Percentiles rank a stretch among this genome's conserved stretches.
phyloP scores from a whole-genome alignment of 2,329 filamentous ascomycete species.

The Claviceps sorghi region DNA sequence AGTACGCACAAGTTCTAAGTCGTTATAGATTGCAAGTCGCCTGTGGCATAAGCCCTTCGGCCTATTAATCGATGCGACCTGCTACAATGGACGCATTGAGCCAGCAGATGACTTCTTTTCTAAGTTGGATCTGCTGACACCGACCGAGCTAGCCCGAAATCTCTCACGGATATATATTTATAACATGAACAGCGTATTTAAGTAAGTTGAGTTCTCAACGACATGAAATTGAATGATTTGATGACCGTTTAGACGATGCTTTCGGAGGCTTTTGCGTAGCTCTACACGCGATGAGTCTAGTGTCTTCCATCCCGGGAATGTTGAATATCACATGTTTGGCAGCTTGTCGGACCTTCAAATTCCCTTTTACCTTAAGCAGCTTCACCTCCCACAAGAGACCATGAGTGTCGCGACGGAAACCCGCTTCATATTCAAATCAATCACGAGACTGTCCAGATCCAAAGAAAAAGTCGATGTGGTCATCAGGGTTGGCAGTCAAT shows the following conservation, averaged over 20 bases:
- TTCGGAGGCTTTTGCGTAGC: conserved; percentile 47
- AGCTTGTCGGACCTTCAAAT: conserved; percentile 49
- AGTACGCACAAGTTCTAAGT: background rate
- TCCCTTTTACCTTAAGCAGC: conserved; percentile 51
- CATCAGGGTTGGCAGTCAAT: conserved; percentile 55
- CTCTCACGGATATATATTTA: conserved; percentile 51
- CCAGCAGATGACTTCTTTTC: conserved; percentile 51
- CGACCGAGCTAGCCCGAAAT: conserved; percentile 44
- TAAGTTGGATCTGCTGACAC: conserved; percentile 47
- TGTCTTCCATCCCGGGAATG: conserved; percentile 48
- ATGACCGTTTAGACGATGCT: conserved; percentile 34
- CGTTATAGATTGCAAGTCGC: conserved; percentile 46
- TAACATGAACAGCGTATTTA: conserved; percentile 59
- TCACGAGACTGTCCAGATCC: conserved; percentile 51
- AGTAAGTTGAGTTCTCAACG: conserved; percentile 21
- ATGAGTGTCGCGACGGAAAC: conserved; percentile 54
- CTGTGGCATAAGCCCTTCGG: conserved; percentile 57
- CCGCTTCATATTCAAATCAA: conserved; percentile 49
- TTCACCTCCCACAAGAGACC: conserved; percentile 55
- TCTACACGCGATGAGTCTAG: conserved; percentile 45
- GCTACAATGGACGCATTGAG: conserved; percentile 53
- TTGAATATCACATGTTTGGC: conserved; percentile 52
- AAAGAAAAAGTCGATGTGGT: conserved; percentile 56
- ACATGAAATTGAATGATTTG: background rate
- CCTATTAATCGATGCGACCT: conserved; percentile 53